Conservation (phyloP, 2,329 filamentous ascomycete genomes). For the Nigrospora sphaerica region DNA sequence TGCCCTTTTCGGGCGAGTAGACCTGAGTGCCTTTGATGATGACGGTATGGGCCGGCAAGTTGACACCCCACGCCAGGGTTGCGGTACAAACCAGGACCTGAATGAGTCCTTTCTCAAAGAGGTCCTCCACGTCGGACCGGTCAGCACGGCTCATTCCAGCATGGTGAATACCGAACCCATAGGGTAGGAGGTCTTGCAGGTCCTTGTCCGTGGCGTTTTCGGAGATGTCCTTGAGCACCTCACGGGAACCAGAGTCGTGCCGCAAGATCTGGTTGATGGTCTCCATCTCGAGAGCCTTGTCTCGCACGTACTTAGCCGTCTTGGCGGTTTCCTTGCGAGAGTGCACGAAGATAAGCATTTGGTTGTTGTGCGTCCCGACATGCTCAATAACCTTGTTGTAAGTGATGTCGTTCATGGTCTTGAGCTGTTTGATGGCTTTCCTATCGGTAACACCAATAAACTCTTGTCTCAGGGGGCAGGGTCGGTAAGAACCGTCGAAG, state of each 20-base stretch:
- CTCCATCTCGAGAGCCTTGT: slow-evolving; percentile 94
- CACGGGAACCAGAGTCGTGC: slow-evolving; percentile 84
- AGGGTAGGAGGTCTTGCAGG: slow-evolving; percentile 88
- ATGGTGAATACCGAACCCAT: slow-evolving; percentile 97
- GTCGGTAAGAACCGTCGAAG: slow-evolving; percentile 89
- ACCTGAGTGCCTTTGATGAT: slow-evolving; percentile 98
- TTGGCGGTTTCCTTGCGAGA: slow-evolving; percentile 98
- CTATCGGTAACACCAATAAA: slow-evolving; percentile 97
- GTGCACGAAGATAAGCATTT: slow-evolving; percentile 99
- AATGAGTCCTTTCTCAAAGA: slow-evolving; percentile 85
- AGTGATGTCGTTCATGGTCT: slow-evolving; percentile 98
- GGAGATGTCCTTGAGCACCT: slow-evolving; percentile 80
- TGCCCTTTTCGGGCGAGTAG: slow-evolving; percentile 97
- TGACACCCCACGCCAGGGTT: slow-evolving; percentile 98
- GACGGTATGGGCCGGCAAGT: slow-evolving; percentile 93
- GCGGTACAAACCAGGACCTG: slow-evolving; percentile 96
- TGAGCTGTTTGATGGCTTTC: slow-evolving; percentile 97
- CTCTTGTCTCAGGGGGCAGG: slow-evolving; percentile 91
- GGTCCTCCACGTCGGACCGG: slow-evolving; percentile 87
- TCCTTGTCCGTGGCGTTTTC: slow-evolving; percentile 78
- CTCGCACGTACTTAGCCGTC: slow-evolving; percentile 90
- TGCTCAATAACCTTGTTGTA: slow-evolving; percentile 97
- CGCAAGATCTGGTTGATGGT: slow-evolving; percentile 94
- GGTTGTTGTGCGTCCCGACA: slow-evolving; percentile 84
- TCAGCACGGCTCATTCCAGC: slow-evolving; percentile 96